Conservation (phyloP, 176 grass and related monocot genomes). For the Aechmea fasciata region DNA sequence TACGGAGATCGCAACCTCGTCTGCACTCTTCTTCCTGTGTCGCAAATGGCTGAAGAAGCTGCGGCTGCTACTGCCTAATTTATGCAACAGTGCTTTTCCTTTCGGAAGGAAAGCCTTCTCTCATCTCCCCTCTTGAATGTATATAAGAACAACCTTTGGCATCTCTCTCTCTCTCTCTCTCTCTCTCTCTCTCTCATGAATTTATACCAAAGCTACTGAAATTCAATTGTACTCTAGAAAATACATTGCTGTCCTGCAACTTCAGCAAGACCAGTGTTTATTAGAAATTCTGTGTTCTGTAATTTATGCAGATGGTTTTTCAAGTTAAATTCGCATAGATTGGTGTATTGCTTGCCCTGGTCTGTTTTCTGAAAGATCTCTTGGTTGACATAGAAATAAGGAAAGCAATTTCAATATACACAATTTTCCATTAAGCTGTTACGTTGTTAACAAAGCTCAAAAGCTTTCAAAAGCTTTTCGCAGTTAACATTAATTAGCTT, state of each 20-base stretch:
- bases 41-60: conserved; percentile 81
- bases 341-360: too few relatives aligned
- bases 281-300: background rate
- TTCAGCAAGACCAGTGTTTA: background rate
- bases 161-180: conserved; percentile 26
- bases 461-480: too few relatives aligned
- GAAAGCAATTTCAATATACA: too few relatives aligned
- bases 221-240: conserved; percentile 10
- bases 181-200: conserved; percentile 34
- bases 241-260: background rate
- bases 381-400: too few relatives aligned
- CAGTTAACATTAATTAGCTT: too few relatives aligned
- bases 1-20: conserved; percentile 94
- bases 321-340: background rate
- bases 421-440: too few relatives aligned
- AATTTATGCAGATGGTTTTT: background rate
- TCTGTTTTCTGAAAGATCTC: too few relatives aligned
- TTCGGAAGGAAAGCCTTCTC: conserved; percentile 26
- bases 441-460: too few relatives aligned
- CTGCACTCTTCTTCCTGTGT: conserved; percentile 74
- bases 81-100: conserved; percentile 13
- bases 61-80: conserved; percentile 76
- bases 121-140: conserved; percentile 45
- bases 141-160: conserved; percentile 38
- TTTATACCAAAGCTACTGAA: conserved; percentile 17